Percentiles rank a stretch among this genome's conserved stretches.
phyloP scores from a whole-genome alignment of 441 rosid genomes.

The Brassica balearica region DNA sequence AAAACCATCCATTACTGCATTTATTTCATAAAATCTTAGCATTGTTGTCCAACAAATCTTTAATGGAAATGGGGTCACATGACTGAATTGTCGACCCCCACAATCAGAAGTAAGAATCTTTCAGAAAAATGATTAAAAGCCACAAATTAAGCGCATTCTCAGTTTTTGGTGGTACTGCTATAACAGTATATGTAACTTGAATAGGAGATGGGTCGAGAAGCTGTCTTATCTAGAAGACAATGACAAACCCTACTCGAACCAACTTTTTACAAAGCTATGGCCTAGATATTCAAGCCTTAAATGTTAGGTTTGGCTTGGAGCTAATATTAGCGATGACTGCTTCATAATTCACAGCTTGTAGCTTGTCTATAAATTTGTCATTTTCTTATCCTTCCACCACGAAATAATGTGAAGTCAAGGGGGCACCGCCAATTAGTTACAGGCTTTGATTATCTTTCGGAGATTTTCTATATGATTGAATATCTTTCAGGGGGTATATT shows the following conservation, averaged over 20 bases:
- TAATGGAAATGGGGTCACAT: slow-evolving; percentile 15
- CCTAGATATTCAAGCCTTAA: slow-evolving; percentile 1
- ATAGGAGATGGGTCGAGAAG: slow-evolving; percentile 32
- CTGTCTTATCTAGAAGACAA: slow-evolving; percentile 24
- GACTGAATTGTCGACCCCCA: slow-evolving; percentile 12
- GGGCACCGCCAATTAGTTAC: neutral
- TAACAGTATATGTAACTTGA: neutral
- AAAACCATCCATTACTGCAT: slow-evolving; percentile 3
- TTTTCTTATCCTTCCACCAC: neutral
- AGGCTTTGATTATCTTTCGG: neutral
- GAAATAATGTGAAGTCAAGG: neutral
- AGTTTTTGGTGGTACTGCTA: slow-evolving; percentile 12
- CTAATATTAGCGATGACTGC: neutral
- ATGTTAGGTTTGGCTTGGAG: slow-evolving; percentile 25
- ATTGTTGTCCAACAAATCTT: neutral
- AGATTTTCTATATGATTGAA: neutral
- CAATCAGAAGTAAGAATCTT: slow-evolving; percentile 11
- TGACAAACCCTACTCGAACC: slow-evolving; percentile 26
- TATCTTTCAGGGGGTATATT: neutral
- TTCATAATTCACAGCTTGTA: neutral
- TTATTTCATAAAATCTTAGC: slow-evolving; percentile 22
- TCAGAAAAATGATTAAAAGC: neutral
- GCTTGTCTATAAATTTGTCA: slow-evolving; percentile 10
- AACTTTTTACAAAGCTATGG: slow-evolving; percentile 1
- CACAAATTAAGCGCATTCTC: slow-evolving; percentile 2